Conservation (phyloP, 2,329 filamentous ascomycete species). For the Chaetomium sp. region DNA sequence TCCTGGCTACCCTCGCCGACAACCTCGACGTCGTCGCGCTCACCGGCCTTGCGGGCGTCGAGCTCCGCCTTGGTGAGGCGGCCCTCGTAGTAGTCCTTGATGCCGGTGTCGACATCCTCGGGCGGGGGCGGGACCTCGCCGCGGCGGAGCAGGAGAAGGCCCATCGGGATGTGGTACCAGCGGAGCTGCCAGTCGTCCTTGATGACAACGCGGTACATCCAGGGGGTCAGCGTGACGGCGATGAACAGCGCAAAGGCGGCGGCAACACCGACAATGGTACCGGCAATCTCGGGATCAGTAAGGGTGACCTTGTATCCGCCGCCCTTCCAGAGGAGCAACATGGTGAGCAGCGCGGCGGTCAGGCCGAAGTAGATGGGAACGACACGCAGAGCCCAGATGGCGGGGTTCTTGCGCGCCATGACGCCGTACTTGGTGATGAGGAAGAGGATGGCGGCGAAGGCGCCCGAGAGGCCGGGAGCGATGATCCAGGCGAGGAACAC, state of each 20-base stretch:
- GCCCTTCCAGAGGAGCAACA: constrained; percentile 64
- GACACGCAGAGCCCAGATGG: constrained; percentile 53
- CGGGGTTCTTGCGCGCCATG: constrained; percentile 55
- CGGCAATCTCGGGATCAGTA: constrained; percentile 51
- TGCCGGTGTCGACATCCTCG: constrained; percentile 42
- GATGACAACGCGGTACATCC: constrained; percentile 60
- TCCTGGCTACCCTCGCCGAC: neutral
- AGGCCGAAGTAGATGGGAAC: constrained; percentile 61
- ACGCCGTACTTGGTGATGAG: constrained; percentile 59
- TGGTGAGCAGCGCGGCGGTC: constrained; percentile 56
- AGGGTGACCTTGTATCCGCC: constrained; percentile 51
- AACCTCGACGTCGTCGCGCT: constrained; percentile 30
- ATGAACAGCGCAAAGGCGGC: constrained; percentile 53
- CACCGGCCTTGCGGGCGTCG: constrained; percentile 44
- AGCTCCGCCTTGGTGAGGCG: constrained; percentile 58
- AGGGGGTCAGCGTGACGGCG: constrained; percentile 59
- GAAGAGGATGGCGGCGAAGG: constrained; percentile 59
- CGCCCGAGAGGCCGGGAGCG: constrained; percentile 57
- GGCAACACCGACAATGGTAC: constrained; percentile 57
- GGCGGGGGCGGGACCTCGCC: constrained; percentile 47
- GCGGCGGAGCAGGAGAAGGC: constrained; percentile 55
- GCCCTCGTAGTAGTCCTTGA: constrained; percentile 60
- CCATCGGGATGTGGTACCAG: constrained; percentile 55
- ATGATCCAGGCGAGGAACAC: constrained; percentile 65
- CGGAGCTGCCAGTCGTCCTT: constrained; percentile 63